Evolutionary conservation across 257 asterid genomes (phyloP).

Genomic region (Scutellaria minor): DNA sequence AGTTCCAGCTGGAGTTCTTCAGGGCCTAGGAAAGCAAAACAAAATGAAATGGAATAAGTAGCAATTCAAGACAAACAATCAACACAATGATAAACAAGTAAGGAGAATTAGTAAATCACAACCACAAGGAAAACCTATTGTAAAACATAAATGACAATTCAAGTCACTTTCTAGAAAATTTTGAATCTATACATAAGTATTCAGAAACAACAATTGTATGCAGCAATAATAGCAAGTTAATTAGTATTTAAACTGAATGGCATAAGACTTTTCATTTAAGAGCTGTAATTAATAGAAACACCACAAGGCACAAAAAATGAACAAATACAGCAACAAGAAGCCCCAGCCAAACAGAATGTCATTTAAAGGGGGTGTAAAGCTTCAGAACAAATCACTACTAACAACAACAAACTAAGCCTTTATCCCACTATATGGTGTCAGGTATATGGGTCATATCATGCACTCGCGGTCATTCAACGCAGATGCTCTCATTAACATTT

Average conservation of each 20-base stretch:
- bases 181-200: conserved; percentile 3
- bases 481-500: background rate
- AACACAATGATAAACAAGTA: conserved; percentile 4
- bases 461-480: background rate
- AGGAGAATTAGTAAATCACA: conserved; percentile 11
- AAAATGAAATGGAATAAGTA: background rate
- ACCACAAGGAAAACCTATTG: conserved; percentile 5
- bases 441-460: background rate
- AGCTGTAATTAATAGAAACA: conserved; percentile 3
- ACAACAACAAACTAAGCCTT: background rate
- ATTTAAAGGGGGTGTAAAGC: background rate
- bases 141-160: conserved; percentile 6
- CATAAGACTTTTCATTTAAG: conserved; percentile 2
- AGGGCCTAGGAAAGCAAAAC: conserved; percentile 66
- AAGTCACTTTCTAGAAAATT: conserved; percentile 6
- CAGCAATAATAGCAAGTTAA: background rate
- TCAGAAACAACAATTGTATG: conserved; percentile 1
- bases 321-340: background rate
- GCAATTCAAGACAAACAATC: conserved; percentile 14
- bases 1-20: conserved; percentile 89
- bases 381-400: background rate
- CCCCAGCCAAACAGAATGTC: background rate
- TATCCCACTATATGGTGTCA: background rate
- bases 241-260: background rate
- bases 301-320: background rate